These are phyloP conservation scores for Ascochyta pisi DNA, from an alignment of 2,329 filamentous ascomycete species.

Conservation along the genomic window DNA sequence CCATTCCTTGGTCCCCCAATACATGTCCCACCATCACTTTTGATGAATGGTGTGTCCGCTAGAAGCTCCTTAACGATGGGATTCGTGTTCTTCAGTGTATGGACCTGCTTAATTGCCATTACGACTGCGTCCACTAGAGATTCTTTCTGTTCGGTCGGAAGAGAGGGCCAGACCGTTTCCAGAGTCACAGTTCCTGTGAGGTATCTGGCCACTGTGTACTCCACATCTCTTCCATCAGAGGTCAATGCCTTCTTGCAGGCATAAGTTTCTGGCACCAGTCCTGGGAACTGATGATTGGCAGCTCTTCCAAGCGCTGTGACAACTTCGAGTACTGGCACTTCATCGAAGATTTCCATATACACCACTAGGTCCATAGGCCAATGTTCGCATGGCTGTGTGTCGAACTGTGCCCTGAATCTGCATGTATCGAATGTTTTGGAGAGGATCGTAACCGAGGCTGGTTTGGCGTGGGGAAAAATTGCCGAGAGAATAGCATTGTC, in stretches of 20 bases:
- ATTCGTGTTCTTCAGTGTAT: slow-evolving; percentile 5
- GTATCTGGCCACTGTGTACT: slow-evolving; percentile 7
- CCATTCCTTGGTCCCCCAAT: slow-evolving; percentile 8
- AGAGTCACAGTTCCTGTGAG: slow-evolving; percentile 13
- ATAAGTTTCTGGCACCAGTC: slow-evolving; percentile 11
- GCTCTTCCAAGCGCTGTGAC: slow-evolving; percentile 11
- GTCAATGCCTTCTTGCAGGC: slow-evolving; percentile 5
- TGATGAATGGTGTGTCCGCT: slow-evolving; percentile 7
- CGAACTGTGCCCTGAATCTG: slow-evolving; percentile 14
- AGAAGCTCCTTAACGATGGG: slow-evolving; percentile 8
- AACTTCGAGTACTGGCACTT: slow-evolving; percentile 6
- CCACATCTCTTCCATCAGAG: slow-evolving; percentile 11
- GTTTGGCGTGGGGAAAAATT: slow-evolving; percentile 9
- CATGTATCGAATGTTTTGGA: slow-evolving; percentile 11
- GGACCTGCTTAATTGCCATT: slow-evolving; percentile 8
- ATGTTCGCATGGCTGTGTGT: slow-evolving; percentile 6
- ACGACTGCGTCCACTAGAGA: slow-evolving; percentile 9
- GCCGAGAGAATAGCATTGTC: slow-evolving; percentile 14
- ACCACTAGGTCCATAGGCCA: slow-evolving; percentile 14
- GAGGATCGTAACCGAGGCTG: slow-evolving; percentile 7
- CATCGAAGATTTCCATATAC: slow-evolving; percentile 6
- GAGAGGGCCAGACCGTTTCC: slow-evolving; percentile 8
- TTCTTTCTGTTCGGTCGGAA: slow-evolving; percentile 5
- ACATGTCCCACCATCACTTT: slow-evolving; percentile 3
- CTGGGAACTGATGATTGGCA: slow-evolving; percentile 14